Conservation (phyloP, 768 basidiomycete genomes). For the Vararia minispora region DNA sequence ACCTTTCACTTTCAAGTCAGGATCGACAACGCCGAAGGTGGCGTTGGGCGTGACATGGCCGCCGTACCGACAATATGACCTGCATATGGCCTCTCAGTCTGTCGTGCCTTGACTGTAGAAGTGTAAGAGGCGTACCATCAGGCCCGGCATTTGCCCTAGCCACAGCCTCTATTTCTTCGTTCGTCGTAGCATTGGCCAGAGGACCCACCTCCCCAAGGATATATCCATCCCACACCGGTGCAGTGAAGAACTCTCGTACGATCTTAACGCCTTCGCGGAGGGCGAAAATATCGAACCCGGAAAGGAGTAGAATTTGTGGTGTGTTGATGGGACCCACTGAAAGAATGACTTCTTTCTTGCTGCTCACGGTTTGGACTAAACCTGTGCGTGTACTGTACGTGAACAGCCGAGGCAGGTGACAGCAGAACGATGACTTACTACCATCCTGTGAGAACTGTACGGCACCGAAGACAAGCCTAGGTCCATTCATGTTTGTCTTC, state of each 20-base stretch:
- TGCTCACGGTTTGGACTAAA: neutral
- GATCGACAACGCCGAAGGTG: conserved; percentile 11
- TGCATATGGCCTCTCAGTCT: neutral
- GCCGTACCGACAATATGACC: conserved; percentile 10
- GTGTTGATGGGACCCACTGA: conserved; percentile 10
- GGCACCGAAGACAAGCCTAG: no score
- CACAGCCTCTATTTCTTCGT: conserved; percentile 8
- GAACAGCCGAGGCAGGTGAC: no score
- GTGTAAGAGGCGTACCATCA: neutral
- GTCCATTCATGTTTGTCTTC: no score
- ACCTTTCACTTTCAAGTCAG: conserved; percentile 26
- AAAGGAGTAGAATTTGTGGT: conserved; percentile 8
- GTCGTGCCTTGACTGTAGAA: neutral
- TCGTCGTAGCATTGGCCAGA: conserved; percentile 5
- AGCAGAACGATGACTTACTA: no score
- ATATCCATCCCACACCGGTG: conserved; percentile 9
- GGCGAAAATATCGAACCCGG: conserved; percentile 1
- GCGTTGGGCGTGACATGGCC: conserved; percentile 3
- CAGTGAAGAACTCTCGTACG: neutral
- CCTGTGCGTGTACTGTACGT: no score
- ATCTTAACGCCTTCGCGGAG: neutral
- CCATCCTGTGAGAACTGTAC: no score
- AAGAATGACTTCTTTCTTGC: conserved; percentile 4
- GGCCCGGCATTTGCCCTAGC: conserved; percentile 2
- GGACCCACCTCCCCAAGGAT: conserved; percentile 1